Evolutionary conservation across 2,329 filamentous ascomycete species (phyloP).

Genomic region (Chaetomiaceae sp.): DNA sequence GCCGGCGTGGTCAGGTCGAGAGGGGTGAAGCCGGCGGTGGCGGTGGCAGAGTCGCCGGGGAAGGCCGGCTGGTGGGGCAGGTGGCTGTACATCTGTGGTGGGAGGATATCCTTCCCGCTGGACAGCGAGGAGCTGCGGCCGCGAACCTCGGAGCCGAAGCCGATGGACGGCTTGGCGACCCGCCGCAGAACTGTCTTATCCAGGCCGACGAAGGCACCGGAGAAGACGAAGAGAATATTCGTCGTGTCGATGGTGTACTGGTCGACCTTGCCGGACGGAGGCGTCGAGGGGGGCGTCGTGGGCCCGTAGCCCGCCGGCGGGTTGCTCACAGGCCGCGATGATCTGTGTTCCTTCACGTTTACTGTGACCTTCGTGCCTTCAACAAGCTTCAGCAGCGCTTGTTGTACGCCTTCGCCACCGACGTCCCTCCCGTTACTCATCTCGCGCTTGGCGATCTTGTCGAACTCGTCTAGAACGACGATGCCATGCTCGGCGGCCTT

Average conservation of each 20-base stretch:
- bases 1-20: constrained; percentile 68
- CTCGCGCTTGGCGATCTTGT: constrained; percentile 90
- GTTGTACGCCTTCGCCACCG: constrained; percentile 91
- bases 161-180: constrained; percentile 79
- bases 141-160: constrained; percentile 81
- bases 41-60: constrained; percentile 26
- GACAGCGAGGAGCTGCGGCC: constrained; percentile 41
- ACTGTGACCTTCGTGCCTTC: constrained; percentile 92
- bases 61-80: constrained; percentile 47
- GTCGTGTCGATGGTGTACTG: constrained; percentile 79
- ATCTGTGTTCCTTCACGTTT: constrained; percentile 73
- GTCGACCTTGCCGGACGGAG: constrained; percentile 47
- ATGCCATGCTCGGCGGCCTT: constrained; percentile 83
- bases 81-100: constrained; percentile 53
- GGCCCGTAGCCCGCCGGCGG: constrained; percentile 49
- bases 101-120: constrained; percentile 52
- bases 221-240: constrained; percentile 96
- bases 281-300: constrained; percentile 40
- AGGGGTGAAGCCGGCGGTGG: constrained; percentile 41
- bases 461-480: constrained; percentile 92
- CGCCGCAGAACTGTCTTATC: constrained; percentile 82
- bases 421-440: constrained; percentile 88
- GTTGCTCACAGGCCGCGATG: constrained; percentile 46
- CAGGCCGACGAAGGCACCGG: constrained; percentile 87
- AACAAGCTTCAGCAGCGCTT: constrained; percentile 90